These are phyloP conservation scores for Thyridium curvatum DNA, from an alignment of 2,329 filamentous ascomycete species.

Conservation along the genomic window DNA sequence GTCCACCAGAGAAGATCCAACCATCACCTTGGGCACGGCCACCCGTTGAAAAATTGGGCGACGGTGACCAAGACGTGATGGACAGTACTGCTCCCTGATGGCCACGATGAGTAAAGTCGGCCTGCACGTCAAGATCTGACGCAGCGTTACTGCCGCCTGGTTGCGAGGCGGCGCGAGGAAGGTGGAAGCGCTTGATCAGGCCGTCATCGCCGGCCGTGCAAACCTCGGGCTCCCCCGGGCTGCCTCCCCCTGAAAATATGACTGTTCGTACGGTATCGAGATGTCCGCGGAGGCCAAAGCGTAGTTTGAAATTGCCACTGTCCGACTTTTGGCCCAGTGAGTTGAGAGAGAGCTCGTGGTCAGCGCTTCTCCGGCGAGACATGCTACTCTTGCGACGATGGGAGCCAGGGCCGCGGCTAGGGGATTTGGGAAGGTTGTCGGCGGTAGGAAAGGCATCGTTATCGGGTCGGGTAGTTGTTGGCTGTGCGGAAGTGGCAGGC, in stretches of 20 bases:
- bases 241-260: constrained; percentile 94
- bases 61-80: constrained; percentile 79
- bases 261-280: constrained; percentile 90
- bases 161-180: constrained; percentile 65
- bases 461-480: constrained; percentile 62
- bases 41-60: constrained; percentile 83
- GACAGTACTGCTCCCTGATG: constrained; percentile 87
- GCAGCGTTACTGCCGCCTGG: constrained; percentile 30
- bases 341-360: constrained; percentile 54
- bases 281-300: constrained; percentile 87
- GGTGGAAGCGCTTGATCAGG: constrained; percentile 93
- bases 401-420: constrained; percentile 59
- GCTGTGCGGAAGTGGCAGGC: constrained; percentile 26
- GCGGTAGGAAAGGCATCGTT: constrained; percentile 83
- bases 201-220: constrained; percentile 95
- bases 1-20: constrained; percentile 97
- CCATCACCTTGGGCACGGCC: constrained; percentile 85
- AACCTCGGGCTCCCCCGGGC: constrained; percentile 91
- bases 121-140: constrained; percentile 83
- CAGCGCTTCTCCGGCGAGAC: constrained; percentile 63
- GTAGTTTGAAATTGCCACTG: constrained; percentile 77
- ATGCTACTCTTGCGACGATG: constrained; percentile 79
- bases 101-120: constrained; percentile 92
- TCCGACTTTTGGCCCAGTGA: constrained; percentile 54
- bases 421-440: constrained; percentile 75